phyloP scores from a whole-genome alignment of 768 basidiomycete species.

The Tricholoma flavovirens region DNA sequence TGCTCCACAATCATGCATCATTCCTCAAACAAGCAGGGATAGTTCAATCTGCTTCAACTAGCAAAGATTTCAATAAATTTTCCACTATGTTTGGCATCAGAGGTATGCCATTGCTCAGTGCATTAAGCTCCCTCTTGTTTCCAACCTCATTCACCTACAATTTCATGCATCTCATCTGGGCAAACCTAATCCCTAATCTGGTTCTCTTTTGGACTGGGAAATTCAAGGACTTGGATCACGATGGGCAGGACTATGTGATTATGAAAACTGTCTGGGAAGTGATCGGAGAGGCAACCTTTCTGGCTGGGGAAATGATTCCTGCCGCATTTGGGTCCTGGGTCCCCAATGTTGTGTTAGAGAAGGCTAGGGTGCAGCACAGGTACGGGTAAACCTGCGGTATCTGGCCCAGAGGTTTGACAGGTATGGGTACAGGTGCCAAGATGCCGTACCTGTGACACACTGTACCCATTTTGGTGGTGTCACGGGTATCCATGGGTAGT shows the following conservation, averaged over 20 bases:
- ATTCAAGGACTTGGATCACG: constrained; percentile 34
- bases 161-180: constrained; percentile 44
- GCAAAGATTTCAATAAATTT: constrained; percentile 10
- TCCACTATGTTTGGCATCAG: constrained; percentile 28
- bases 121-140: constrained; percentile 28
- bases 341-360: constrained; percentile 2
- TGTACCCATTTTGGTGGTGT: no score
- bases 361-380: no score
- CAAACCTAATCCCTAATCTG: constrained; percentile 37
- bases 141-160: constrained; percentile 39
- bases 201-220: constrained; percentile 32
- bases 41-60: constrained; percentile 5
- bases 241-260: constrained; percentile 24
- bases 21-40: no score
- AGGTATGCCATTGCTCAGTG: constrained; percentile 23
- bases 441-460: no score
- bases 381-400: no score
- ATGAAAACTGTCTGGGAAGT: constrained; percentile 31
- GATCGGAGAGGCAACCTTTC: constrained; percentile 26
- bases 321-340: constrained; percentile 26
- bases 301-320: constrained; percentile 30
- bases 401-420: no score
- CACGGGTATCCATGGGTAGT: no score
- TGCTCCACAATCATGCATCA: neutral
- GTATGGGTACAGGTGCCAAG: no score